Base-by-base conservation (phyloP, 768 basidiomycete genomes). In the Termitomyces sp. region DNA sequence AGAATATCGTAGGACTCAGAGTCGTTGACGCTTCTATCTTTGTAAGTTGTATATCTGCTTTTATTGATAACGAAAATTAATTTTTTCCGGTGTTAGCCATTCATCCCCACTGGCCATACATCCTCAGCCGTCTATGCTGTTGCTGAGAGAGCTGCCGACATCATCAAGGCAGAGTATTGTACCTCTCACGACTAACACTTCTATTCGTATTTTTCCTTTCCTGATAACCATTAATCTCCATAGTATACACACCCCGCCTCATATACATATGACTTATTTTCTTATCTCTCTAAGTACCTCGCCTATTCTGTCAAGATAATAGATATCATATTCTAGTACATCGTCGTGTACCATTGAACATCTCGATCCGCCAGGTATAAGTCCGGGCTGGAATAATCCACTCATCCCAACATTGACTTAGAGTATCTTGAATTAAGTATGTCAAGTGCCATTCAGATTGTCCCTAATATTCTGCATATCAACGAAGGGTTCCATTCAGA, bases 21-120 rank as follows among this genome's bases (percentile, higher is more conserved):
- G 62, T 73, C 10, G 68, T 73, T 9, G 72, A 73, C 63, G 70
- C 69, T n/a, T 72, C 70, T 17, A 57, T 71, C 14, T 54, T 72
- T 16, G 41, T 40, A 23, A 48, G 55, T 55, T 28, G 10, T 34
- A 25, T 16, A 14, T 21, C 12, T 19, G 16, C 19, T 45, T 40
- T 27, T 25, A 25, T 27, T 35, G 16, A 12, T 32, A 23, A 23
- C n/a, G 5, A 11, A 10, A 30, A 21, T 45, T 3, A 23, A 40
- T 23, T 11, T 25, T 35, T 45, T 17, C n/a, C 12, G 25, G 17
- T 27, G 10, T 48, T 23, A 65, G 65, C 59, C 70, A 51, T 53
- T 51, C 42, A 57, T 64, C n/a, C 66, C 64, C 16, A 62, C 60
- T 3, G 63, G 54, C 3, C 66, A 67, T 48, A 64, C 62, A 27